A percentile compares a stretch with the other conserved stretches of the same genome.
phyloP scores from a whole-genome alignment of 1,139 yeast species.

The Kodamaea plutei region DNA sequence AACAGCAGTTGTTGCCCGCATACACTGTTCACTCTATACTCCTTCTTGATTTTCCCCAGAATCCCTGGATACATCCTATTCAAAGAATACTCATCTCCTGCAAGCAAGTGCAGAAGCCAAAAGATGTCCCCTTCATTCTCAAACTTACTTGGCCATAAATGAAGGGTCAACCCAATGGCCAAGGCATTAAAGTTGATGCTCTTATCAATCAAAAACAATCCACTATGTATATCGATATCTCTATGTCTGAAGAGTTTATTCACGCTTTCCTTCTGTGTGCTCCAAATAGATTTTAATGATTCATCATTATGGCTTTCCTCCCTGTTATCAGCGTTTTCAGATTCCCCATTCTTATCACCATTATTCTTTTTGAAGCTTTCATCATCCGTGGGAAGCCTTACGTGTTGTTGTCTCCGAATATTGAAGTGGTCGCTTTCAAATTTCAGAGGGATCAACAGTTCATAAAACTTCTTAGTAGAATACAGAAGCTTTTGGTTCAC shows the following conservation, averaged over 20 bases:
- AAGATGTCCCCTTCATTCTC: conserved; percentile 10
- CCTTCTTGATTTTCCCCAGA: conserved; percentile 9
- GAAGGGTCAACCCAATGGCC: conserved; percentile 9
- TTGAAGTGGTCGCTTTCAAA: background rate
- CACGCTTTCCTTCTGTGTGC: background rate
- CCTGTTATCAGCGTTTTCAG: background rate
- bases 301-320: background rate
- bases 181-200: conserved; percentile 9
- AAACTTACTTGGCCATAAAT: conserved; percentile 8
- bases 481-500: conserved; percentile 6
- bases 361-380: no score
- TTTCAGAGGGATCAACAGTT: conserved; percentile 5
- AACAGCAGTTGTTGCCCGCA: conserved; percentile 10
- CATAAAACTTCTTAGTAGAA: conserved; percentile 6
- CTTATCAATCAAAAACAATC: conserved; percentile 10
- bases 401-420: background rate
- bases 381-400: no score
- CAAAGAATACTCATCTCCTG: conserved; percentile 8
- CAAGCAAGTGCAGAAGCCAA: conserved; percentile 12
- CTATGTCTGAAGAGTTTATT: conserved; percentile 5
- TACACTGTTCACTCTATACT: conserved; percentile 8
- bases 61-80: conserved; percentile 11
- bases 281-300: background rate
- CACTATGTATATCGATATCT: conserved; percentile 5
- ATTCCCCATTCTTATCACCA: background rate